Percentiles rank a stretch among this genome's conserved stretches.
These are phyloP conservation scores for Daucus carota DNA, from an alignment of 129 eudicot species.

Conservation along the genomic window DNA sequence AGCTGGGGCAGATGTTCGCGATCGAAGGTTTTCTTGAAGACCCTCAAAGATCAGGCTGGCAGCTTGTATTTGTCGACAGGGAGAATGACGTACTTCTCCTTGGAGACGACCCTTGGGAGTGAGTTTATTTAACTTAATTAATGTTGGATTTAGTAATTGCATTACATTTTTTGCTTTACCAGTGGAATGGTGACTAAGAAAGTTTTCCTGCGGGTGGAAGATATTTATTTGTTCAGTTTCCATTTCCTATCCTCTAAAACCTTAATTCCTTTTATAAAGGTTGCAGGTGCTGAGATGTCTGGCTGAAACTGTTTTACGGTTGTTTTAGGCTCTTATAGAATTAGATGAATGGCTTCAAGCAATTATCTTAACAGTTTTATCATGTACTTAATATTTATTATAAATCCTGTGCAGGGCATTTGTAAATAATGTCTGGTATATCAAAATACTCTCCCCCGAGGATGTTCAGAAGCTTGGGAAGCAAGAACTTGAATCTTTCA, in stretches of 20 bases:
- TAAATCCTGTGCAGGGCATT: conserved; percentile 61
- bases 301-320: background rate
- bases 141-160: background rate
- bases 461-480: conserved; percentile 78
- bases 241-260: background rate
- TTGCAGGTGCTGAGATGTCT: background rate
- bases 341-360: background rate
- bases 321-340: background rate
- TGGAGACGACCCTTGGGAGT: conserved; percentile 99
- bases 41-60: conserved; percentile 99
- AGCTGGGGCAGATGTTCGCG: conserved; percentile 94
- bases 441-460: conserved; percentile 95
- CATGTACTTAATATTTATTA: too few relatives aligned
- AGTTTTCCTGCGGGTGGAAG: background rate
- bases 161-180: background rate
- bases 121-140: conserved; percentile 22
- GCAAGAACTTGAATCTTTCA: conserved; percentile 49
- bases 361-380: background rate
- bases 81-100: conserved; percentile 99
- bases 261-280: background rate
- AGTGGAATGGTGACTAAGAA: background rate
- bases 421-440: conserved; percentile 94
- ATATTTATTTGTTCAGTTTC: background rate
- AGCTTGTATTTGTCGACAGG: conserved; percentile 99
- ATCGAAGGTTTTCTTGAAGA: conserved; percentile 85